phyloP scores from a whole-genome alignment of 1,284 basidiomycete species.

The Cryptococcus floricola region DNA sequence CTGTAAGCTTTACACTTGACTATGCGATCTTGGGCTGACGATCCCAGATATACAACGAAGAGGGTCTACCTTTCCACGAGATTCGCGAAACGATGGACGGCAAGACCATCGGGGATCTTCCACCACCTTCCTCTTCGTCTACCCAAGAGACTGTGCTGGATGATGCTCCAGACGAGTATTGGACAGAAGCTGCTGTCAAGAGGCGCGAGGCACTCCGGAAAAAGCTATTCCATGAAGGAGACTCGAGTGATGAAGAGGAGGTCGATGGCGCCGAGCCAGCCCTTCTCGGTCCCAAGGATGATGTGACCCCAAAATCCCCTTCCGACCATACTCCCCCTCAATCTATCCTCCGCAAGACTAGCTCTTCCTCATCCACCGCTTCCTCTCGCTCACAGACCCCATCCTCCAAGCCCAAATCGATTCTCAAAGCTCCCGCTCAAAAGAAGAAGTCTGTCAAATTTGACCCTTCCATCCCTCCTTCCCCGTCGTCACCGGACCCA shows the following conservation, averaged over 20 bases:
- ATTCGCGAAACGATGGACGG: slow-evolving; percentile 40
- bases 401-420: slow-evolving; percentile 25
- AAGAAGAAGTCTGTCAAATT: slow-evolving; percentile 45
- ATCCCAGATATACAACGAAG: slow-evolving; percentile 31
- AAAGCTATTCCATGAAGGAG: slow-evolving; percentile 28
- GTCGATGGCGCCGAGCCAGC: not conserved
- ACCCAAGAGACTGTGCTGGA: not conserved
- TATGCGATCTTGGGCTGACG: not conserved
- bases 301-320: not conserved
- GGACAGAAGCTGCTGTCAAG: slow-evolving; percentile 27
- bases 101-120: slow-evolving; percentile 23
- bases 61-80: slow-evolving; percentile 43
- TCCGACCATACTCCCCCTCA: not conserved
- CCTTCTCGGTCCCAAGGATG: not conserved
- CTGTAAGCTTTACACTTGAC: not conserved
- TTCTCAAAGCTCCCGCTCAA: slow-evolving; percentile 34
- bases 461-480: slow-evolving; percentile 38
- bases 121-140: slow-evolving; percentile 7
- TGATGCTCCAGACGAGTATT: slow-evolving; percentile 28
- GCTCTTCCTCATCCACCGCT: slow-evolving; percentile 1
- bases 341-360: not conserved
- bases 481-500: slow-evolving; percentile 29
- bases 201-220: slow-evolving; percentile 29
- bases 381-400: not conserved
- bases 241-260: not conserved